A percentile compares a stretch with the other conserved stretches of the same genome.
Conservation (phyloP, 257 asterid species). For the Lycium ferocissimum region DNA sequence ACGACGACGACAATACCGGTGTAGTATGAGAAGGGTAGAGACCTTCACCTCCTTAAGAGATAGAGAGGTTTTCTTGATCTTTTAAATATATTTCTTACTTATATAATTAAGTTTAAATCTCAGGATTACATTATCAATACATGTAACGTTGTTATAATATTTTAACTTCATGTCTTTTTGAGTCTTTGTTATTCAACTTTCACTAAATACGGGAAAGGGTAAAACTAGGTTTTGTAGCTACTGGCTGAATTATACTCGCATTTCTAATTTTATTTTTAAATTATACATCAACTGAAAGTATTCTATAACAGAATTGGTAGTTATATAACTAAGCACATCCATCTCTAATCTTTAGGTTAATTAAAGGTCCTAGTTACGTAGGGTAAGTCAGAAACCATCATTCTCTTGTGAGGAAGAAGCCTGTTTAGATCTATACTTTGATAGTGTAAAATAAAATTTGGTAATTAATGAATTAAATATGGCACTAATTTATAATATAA, state of each 20-base stretch:
- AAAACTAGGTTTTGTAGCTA: neutral
- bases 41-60: too few species aligned
- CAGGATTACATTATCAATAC: neutral
- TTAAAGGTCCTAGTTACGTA: too few species aligned
- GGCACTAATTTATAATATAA: too few species aligned
- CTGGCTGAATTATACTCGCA: neutral
- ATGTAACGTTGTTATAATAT: neutral
- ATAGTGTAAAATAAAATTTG: too few species aligned
- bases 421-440: neutral
- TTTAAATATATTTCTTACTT: neutral
- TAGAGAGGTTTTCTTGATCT: neutral
- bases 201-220: neutral
- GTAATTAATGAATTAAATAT: too few species aligned
- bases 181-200: neutral
- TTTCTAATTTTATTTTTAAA: neutral
- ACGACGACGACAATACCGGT: too few species aligned
- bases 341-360: neutral
- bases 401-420: neutral
- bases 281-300: neutral
- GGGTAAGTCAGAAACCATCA: neutral
- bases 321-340: neutral
- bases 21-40: too few species aligned
- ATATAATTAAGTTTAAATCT: neutral
- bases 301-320: neutral
- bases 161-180: neutral